Evolutionary conservation across 2,329 filamentous ascomycete species (phyloP), one percentile per base, ranked within the genome.

Genomic region (Alternaria consortialis): DNA sequence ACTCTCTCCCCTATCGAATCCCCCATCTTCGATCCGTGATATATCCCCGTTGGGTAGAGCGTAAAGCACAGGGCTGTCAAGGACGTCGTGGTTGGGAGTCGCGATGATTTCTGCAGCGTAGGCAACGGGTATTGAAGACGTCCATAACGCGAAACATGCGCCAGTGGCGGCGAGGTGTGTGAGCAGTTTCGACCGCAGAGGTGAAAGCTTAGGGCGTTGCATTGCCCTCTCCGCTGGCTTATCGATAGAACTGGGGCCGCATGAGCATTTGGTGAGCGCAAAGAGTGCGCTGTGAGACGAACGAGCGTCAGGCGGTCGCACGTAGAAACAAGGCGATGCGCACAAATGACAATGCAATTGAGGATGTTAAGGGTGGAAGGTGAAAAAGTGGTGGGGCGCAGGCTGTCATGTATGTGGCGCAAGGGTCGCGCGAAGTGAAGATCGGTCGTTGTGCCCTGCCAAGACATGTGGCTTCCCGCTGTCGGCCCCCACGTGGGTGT

Each of bases 121-220:
- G 46, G 87, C 90, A 65, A 73, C 64, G 17, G 60, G 82, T 1
- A 86, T 85, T 44, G 84, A 82, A 27, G 86, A 77, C 58, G 90
- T 80, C 74, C 88, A 90, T 42, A 93, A 75, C 39, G 87, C 72
- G 34, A 90, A 70, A 32, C 91, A 77, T 52, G 90, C 74, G 31
- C 87, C 79, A 32, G 87, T 86, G 55, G 88, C 87, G 70, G 86
- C 82, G 54, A 90, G 75, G 58, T 89, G 91, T 71, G 89, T 88
- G 74, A 86, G 86, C 73, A 92, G 86, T 75, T 90, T 89, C 80
- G 88, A 90, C 82, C 91, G 91, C 68, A 91, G 82, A 72, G 86
- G 88, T 76, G 86, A 89, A 77, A 90, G 84, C 79, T 89, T 81
- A 32, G 78, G 79, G 70, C 80, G 80, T 73, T 79, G 80, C 77